phyloP scores from a whole-genome alignment of 768 basidiomycete genomes.

The Termitomyces sp. region DNA sequence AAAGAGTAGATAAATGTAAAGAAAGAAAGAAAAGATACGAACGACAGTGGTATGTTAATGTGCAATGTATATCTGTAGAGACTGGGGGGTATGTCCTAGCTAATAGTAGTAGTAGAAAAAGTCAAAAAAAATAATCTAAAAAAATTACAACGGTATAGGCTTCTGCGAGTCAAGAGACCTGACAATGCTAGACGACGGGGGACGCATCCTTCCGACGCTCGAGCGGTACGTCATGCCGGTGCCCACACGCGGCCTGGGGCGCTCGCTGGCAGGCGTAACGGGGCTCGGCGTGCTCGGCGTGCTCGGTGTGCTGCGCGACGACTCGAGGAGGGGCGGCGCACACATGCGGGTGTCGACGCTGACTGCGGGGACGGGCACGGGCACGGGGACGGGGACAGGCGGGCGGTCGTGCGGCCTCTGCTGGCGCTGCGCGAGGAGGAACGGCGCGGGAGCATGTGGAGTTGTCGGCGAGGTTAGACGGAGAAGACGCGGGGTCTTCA shows the following conservation, averaged over 20 bases:
- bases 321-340: slow-evolving; percentile 26
- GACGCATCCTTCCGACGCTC: neutral
- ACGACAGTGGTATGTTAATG: no score
- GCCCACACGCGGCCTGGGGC: slow-evolving; percentile 54
- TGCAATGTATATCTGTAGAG: no score
- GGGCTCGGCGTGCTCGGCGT: slow-evolving; percentile 7
- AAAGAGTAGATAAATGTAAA: no score
- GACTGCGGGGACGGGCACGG: neutral
- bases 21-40: no score
- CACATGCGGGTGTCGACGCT: slow-evolving; percentile 14
- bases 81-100: neutral
- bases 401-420: neutral
- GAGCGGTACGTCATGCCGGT: slow-evolving; percentile 62
- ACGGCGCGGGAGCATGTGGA: neutral
- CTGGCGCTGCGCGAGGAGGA: slow-evolving; percentile 20
- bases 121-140: no score
- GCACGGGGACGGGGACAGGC: neutral
- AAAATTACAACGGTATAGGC: neutral
- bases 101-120: neutral
- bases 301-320: slow-evolving; percentile 9
- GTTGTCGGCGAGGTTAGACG: neutral
- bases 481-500: neutral
- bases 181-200: neutral
- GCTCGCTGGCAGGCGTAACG: slow-evolving; percentile 3
- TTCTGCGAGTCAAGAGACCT: neutral